A percentile compares a stretch with the other conserved stretches of the same genome.
These are phyloP conservation scores for Macadamia tetraphylla DNA, from an alignment of 164 flowering plant genomes.

Conservation along the genomic window DNA sequence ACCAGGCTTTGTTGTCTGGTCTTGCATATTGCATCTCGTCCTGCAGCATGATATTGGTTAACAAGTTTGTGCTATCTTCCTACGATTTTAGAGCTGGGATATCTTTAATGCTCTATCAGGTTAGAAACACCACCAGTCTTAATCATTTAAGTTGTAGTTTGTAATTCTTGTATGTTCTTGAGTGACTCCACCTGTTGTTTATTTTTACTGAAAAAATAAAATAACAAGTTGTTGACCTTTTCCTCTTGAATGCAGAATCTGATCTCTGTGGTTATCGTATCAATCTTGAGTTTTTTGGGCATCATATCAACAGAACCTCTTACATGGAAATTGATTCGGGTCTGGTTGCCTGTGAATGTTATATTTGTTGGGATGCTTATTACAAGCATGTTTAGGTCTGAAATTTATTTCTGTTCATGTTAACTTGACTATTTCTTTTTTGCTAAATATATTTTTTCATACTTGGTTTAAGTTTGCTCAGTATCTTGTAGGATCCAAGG, in stretches of 20 bases:
- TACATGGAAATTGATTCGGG: slow-evolving; percentile 76
- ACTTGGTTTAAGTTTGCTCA: too few species aligned
- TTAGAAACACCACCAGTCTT: slow-evolving; percentile 9
- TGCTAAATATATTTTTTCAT: too few species aligned
- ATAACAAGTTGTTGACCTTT: slow-evolving; percentile 8
- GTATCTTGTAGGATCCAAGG: too few species aligned
- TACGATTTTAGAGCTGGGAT: slow-evolving; percentile 95
- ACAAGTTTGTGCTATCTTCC: slow-evolving; percentile 91
- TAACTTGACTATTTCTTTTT: too few species aligned
- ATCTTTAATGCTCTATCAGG: slow-evolving; percentile 97
- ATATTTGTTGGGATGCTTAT: slow-evolving; percentile 98
- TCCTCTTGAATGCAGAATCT: slow-evolving; percentile 70
- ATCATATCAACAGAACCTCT: slow-evolving; percentile 85
- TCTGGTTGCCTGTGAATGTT: slow-evolving; percentile 95
- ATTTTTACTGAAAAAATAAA: too few species aligned
- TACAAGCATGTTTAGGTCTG: slow-evolving; percentile 97
- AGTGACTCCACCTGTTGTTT: neutral
- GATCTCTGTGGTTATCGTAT: slow-evolving; percentile 76
- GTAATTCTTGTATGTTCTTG: neutral
- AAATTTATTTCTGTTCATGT: neutral
- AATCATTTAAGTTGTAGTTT: neutral
- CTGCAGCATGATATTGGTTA: slow-evolving; percentile 96
- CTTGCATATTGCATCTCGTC: slow-evolving; percentile 93
- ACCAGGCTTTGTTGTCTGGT: slow-evolving; percentile 85
- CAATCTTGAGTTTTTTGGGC: slow-evolving; percentile 56